Base-by-base conservation (phyloP, 352 stramenopile species). In the Elongisporangium prolatum region DNA sequence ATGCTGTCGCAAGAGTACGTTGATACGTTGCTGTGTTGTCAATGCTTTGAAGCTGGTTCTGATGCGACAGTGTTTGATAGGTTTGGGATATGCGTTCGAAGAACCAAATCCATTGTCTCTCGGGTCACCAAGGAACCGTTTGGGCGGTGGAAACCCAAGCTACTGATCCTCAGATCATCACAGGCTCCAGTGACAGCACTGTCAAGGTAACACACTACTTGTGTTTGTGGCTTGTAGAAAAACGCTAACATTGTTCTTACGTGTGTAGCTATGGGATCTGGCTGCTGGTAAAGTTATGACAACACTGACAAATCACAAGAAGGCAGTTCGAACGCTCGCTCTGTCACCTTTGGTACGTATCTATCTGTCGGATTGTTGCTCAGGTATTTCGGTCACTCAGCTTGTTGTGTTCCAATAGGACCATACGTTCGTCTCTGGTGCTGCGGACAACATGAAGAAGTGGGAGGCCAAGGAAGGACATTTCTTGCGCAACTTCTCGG, bases 21-120 rank as follows among this genome's bases (percentile, higher is more conserved):
- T 18, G 55, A 21, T 60, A 21, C 34, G 8, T 34, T 57, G 28
- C 28, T 59, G 80, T 96, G 72, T 17, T 44, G 69, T 74, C 21
- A 74, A 91, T 21, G 72, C 77, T 4, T 72, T 16, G 88, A 10
- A 25, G 21, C 21, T 53, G 40, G 51, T 38, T 53, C 28, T 59
- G 21, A 48, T 61, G 21, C 56, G n/a, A 21, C 21, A 8, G 8
- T 60, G 60, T 13, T 44, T 57, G 48, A 24, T 24, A 88, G 64
- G 96, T 99, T 4, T 99, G 98, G 98, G 98, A 99, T 85, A 99
- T 99, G 80, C 88, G 98, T 50, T 98, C 97, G 17, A 99, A 99
- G 77, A 96, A 98, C 64, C 93, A 99, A 65, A 90, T 99, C 24
- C 95, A 99, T 75, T 85, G 91, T 59, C 86, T 99, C 53, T 87